phyloP scores from a whole-genome alignment of 2,329 filamentous ascomycete genomes.

The Lojkania enalia region DNA sequence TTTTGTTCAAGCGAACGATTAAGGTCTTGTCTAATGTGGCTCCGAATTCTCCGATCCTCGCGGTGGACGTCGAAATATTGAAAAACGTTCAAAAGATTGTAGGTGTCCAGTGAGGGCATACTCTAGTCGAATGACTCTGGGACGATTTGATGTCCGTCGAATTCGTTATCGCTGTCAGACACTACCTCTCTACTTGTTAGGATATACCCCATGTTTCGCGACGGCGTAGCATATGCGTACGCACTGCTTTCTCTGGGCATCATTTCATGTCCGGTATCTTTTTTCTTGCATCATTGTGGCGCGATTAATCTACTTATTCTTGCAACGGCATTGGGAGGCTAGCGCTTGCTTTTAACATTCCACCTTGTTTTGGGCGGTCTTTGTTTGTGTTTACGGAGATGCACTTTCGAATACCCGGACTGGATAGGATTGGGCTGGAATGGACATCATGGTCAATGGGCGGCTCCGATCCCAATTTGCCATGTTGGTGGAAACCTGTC shows the following conservation, averaged over 20 bases:
- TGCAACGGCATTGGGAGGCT: neutral
- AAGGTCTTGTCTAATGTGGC: slow-evolving; percentile 71
- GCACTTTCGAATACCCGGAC: neutral
- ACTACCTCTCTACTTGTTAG: no score
- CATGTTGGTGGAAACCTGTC: no score
- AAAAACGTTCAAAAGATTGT: slow-evolving; percentile 43
- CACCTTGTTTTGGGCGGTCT: neutral
- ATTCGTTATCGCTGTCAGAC: no score
- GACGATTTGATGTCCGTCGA: no score
- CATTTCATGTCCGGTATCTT: no score
- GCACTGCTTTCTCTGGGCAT: no score
- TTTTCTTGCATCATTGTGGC: neutral
- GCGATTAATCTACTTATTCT: neutral
- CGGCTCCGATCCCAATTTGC: no score
- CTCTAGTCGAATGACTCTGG: no score
- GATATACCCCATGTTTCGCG: no score
- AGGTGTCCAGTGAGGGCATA: no score
- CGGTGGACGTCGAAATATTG: slow-evolving; percentile 75
- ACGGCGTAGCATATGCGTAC: no score
- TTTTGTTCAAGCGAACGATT: slow-evolving; percentile 62
- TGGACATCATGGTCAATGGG: no score
- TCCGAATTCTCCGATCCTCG: slow-evolving; percentile 74
- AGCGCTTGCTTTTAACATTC: neutral
- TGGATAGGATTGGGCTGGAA: neutral
- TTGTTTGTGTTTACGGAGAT: neutral